Evolutionary conservation across 2,329 filamentous ascomycete species (phyloP), one percentile per base, ranked within the genome.

Genomic region (Apiospora arundinis): DNA sequence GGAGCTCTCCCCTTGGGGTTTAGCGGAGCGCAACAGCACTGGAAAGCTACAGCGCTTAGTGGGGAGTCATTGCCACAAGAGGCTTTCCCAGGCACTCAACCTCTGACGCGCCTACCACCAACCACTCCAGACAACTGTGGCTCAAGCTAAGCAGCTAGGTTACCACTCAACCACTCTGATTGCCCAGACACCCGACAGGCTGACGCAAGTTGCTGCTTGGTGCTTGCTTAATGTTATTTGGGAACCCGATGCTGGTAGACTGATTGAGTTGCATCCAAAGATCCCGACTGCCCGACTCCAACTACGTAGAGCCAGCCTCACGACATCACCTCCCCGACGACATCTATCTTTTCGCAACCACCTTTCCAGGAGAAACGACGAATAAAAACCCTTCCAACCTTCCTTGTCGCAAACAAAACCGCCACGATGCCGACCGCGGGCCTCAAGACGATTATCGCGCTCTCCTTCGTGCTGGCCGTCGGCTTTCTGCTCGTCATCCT

Each of bases 401-500:
- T 37, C 16, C 32, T 46, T 70, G 21, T 18, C 42, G 42, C 42
- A 52, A 52, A 56, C 70, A 49, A 65, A 68, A 46, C 11, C 45
- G 45, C 67, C 84, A 87, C 78, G 74, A 90, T 90, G 88, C 82
- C 88, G 85, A 90, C 93, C 87, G 95, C 96, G 78, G 96, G 96
- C 82, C 92, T 99, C 80, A 98, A 98, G 86, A 99, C 96, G 77
- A 99, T 99, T 85, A 99, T 99, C 83, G 94, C 94, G 75, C 93
- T 99, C 77, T 98, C 96, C 81, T 99, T 99, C 85, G 96, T 99
- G 81, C 94, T 99, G 76, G 96, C 96, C 77, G 96, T 99, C 79
- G 96, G 96, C 78, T 99, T 99, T 86, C 93, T 99, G 78, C 94
- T 99, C 77, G 96, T 98, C 77, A 99, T 99, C 83, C 93, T 99